Conservation (phyloP, 176 grass and related monocot genomes). For the Dendrocalamus sinicus region DNA sequence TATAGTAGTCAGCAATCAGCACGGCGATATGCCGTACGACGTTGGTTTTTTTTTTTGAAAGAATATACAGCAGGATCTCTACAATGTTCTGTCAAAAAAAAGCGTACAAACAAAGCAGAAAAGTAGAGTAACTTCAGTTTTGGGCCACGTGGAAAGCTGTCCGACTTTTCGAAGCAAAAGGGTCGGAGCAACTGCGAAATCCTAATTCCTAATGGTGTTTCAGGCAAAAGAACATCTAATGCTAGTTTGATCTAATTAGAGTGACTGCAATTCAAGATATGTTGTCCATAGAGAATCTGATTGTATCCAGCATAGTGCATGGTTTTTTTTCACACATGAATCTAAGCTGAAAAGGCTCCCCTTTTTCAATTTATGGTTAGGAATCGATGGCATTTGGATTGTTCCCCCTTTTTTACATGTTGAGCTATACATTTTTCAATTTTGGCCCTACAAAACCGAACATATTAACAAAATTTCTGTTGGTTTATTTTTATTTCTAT, state of each 20-base stretch:
- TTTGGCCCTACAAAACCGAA: not conserved
- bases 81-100: too few species aligned
- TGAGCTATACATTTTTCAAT: not conserved
- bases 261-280: not conserved
- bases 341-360: not conserved
- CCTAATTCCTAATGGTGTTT: not conserved
- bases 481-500: not conserved
- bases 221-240: not conserved
- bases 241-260: not conserved
- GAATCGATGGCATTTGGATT: too few species aligned
- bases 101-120: not conserved
- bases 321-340: not conserved
- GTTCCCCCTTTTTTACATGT: not conserved
- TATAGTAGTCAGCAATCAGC: too few species aligned
- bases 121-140: not conserved
- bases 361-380: too few species aligned
- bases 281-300: too few species aligned
- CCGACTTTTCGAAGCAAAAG: slow-evolving; percentile 11
- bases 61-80: too few species aligned
- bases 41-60: too few species aligned
- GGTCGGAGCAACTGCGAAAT: not conserved
- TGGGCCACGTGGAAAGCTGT: slow-evolving; percentile 32
- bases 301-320: not conserved
- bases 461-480: not conserved
- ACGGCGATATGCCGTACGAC: too few species aligned